Base-by-base conservation (phyloP, 352 stramenopile genomes). In the Thraustochytrium sp. region DNA sequence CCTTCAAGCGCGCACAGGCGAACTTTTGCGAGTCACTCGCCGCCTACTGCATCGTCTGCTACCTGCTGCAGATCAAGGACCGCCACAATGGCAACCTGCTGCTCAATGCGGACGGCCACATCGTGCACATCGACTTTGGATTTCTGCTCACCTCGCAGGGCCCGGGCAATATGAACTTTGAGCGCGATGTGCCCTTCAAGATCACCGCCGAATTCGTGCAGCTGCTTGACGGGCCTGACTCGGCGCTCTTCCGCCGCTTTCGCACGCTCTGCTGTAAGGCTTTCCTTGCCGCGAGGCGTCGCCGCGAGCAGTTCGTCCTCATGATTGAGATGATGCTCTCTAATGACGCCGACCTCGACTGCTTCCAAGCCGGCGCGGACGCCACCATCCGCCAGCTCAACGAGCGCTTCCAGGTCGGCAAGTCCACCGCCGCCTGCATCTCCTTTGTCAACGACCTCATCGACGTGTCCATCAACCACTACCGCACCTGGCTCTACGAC, bases 121-220 rank as follows among this genome's bases (percentile, higher is more conserved):
- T 99, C 8, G 97, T 99, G 82, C 96, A 99, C 88, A 99, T 99
- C 84, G 97, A 99, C 87, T 99, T 98, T 89, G 97, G 97, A 3
- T 99, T 99, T 87, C 88, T 99, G 42, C 93, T 99, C 68, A 72
- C 34, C 2, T 80, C 68, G 48, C 48, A 61, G n/a, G 96, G 96
- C 29, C 98, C 98, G 89, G 96, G 95, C 44, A 97, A 97, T 0
- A 80, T 80, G 42, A 98, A 92, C 68, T 97, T 99, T 80, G 97
- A 99, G 89, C 97, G 94, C 46, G 59, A 72, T 49, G 96, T 96
- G 55, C 97, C 97, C 29, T 99, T 99, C 91, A 99, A 99, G 86
- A 89, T 99, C 4, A 99, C 97, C n/a, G 91, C 91, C 54, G 97
- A 99, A 82, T 99, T 99, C 90, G 95, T 99, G 13, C 94, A 99